Conservation (phyloP, 192 early-diverging fungal species). For the Gonapodya prolifera region DNA sequence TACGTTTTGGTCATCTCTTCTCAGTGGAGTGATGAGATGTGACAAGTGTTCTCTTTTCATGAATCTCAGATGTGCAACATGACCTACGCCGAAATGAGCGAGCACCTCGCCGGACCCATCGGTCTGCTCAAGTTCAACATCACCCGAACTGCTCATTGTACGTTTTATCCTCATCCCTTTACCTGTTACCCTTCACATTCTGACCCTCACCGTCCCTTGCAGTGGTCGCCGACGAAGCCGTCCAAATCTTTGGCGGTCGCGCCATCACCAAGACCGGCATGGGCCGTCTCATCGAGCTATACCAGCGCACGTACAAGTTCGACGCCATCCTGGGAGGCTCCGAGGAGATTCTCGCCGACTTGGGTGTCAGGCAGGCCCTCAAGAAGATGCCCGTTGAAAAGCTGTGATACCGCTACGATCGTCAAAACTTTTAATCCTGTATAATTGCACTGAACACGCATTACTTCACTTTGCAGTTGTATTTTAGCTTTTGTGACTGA, state of each 20-base stretch:
- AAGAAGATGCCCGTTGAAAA: constrained; percentile 5
- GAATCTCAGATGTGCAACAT: constrained; percentile 59
- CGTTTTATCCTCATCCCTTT: too few species aligned
- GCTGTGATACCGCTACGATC: too few species aligned
- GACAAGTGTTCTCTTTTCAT: too few species aligned
- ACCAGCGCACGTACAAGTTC: constrained; percentile 54
- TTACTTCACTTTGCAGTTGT: too few species aligned
- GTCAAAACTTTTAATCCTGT: too few species aligned
- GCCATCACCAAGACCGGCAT: constrained; percentile 40
- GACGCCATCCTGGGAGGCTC: constrained; percentile 32
- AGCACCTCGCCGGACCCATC: constrained; percentile 51
- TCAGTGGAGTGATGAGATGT: too few species aligned
- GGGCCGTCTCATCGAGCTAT: constrained; percentile 49
- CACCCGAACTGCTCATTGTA: too few species aligned
- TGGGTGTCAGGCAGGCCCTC: neutral
- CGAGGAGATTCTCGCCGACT: neutral
- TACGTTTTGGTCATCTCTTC: too few species aligned
- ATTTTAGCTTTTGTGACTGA: too few species aligned
- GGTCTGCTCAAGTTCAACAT: constrained; percentile 31
- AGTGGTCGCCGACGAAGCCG: constrained; percentile 51
- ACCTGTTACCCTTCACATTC: too few species aligned
- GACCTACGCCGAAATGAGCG: constrained; percentile 44
- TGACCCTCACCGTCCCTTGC: too few species aligned
- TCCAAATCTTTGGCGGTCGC: constrained; percentile 62
- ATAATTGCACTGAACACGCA: too few species aligned